phyloP scores from a whole-genome alignment of 2,329 filamentous ascomycete genomes.

The Sporothrix humicola region DNA sequence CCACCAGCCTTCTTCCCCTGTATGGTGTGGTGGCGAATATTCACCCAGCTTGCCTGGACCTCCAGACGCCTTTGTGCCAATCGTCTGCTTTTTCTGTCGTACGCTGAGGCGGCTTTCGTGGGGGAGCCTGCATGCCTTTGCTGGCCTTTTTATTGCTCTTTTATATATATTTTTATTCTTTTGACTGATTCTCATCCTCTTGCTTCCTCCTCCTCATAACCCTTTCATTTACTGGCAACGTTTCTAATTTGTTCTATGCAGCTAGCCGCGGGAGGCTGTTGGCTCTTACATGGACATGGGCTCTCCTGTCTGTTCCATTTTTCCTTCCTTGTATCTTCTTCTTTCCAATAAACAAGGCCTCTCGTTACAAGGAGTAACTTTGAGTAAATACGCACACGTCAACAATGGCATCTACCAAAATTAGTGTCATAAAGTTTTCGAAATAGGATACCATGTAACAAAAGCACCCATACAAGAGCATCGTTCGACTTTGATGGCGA shows the following conservation, averaged over 20 bases:
- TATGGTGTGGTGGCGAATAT: slow-evolving; percentile 1
- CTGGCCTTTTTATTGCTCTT: background rate
- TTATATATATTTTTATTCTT: background rate
- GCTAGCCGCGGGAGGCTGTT: slow-evolving; percentile 12
- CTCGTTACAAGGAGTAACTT: background rate
- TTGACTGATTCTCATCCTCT: background rate
- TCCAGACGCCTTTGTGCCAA: background rate
- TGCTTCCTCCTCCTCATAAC: background rate
- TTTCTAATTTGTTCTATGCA: slow-evolving; percentile 23
- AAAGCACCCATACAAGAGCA: too few relatives aligned
- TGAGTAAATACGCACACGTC: background rate
- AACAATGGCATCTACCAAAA: background rate
- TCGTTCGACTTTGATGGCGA: too few relatives aligned
- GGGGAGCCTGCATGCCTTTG: background rate
- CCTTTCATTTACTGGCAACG: slow-evolving; percentile 1
- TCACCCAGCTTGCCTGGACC: background rate
- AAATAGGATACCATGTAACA: too few relatives aligned
- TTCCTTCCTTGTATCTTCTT: too few relatives aligned
- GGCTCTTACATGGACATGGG: background rate
- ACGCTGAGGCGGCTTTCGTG: slow-evolving; percentile 7
- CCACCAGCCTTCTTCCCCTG: background rate
- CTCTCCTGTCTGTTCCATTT: too few relatives aligned
- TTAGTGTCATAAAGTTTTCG: too few relatives aligned
- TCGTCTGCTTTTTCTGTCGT: background rate
- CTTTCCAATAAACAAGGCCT: background rate